Evolutionary conservation across 257 asterid species (phyloP), one percentile per base, ranked within the genome.

Genomic region (Cinchona pubescens): DNA sequence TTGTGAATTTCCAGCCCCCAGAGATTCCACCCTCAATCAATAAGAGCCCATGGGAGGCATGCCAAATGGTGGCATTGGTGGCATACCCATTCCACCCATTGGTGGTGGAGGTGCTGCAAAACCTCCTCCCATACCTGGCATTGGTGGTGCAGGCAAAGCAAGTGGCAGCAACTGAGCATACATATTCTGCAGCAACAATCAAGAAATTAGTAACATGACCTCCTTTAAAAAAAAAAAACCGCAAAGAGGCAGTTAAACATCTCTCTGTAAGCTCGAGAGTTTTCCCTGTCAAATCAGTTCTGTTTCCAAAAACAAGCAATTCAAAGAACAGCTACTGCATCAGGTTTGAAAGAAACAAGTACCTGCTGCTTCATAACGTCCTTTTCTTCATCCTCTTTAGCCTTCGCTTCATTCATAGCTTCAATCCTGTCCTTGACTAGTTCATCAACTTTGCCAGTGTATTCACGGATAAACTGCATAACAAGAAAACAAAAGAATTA

Each of bases 61-160:
- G 82, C 99, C 98, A 76, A 85, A 92, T 21, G 96, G 92, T 21
- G 94, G 93, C 97, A 89, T 91, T 37, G 96, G 94, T 27, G 97
- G 96, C 97, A 94, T 94, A 61, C 97, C 96, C 94, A 89, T 88
- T 76, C 97, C 93, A 30, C 86, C 89, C 95, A 89, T 87, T 27
- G 83, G 90, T 49, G 88, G 91, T 43, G 85, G 97, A 35, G 81
- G 84, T 19, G 92, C 90, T 46, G 85, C 80, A 67, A 68, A 90
- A 68, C 92, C 94, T 21, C 92, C 96, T 43, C 91, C 96, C 91
- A 90, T 86, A 71, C 97, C 96, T 0, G 96, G 89, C 96, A 90
- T 88, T 65, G 97, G 97, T 27, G 99, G 99, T 16, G 99, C 98
- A 21, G 99, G 99, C 83, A 95, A 84, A 60, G 99, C 99, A 86